Evolutionary conservation across 2,329 filamentous ascomycete genomes (phyloP), one percentile per base, ranked within the genome.

Genomic region (Phyllosticta paracitricarpa): DNA sequence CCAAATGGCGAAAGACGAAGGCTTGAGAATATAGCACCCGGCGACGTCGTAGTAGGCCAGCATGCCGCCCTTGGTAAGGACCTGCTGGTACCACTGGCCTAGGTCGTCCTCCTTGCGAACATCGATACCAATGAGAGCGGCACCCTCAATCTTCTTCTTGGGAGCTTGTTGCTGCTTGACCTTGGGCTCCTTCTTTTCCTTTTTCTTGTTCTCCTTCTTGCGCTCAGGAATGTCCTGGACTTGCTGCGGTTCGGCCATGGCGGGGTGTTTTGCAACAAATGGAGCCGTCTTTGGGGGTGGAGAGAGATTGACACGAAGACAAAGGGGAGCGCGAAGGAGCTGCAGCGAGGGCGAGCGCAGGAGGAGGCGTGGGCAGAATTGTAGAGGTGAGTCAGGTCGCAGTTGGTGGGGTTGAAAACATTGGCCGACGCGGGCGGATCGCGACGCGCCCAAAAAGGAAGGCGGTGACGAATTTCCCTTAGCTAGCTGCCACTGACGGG

Each of bases 31-130:
- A 76, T 96, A 97, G 79, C 95, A 97, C 56, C 92, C 90, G n/a
- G 92, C 90, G 64, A 97, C 93, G 78, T 96, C 89, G 71, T 97
- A 97, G 83, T 97, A 99, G 71, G 96, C 92, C 69, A 97, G 87
- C 88, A 99, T 89, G 74, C 97, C 91, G 68, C 91, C 90, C 83
- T 99, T 99, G 71, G 92, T 86, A 62, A 99, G 88, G 64, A 97
- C 89, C 78, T 99, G 93, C 78, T 96, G 91, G 77, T 99, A 99
- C 94, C 94, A 99, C 76, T 87, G 86, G 57, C 90, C 82, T 73
- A 99, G 94, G 77, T 97, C 91, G 56, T 89, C 87, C 56, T 87
- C 81, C 77, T 97, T 97, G 65, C 83, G 82, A 63, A 89, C 85
- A 65, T 92, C 94, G 70, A 97, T 96, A 66, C 92, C 92, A 69